A percentile compares a stretch with the other conserved stretches of the same genome.
Conservation (phyloP, 2,329 filamentous ascomycete species). For the Gyromitra esculenta region DNA sequence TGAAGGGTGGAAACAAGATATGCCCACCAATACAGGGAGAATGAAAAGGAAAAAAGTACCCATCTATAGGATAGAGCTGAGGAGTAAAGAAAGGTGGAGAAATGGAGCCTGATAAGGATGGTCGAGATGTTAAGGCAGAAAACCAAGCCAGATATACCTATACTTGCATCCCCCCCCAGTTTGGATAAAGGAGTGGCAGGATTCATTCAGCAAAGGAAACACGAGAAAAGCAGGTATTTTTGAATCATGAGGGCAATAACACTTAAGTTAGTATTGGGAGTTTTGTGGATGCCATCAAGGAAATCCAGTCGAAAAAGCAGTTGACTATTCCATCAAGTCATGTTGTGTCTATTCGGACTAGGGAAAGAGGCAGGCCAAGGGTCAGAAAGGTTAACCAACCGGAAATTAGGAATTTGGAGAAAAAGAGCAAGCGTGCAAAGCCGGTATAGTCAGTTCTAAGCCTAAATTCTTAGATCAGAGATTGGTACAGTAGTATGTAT, state of each 20-base stretch:
- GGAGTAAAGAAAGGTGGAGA: background rate
- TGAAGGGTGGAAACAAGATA: background rate
- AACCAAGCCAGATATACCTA: background rate
- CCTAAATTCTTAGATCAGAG: too few species aligned
- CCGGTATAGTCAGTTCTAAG: background rate
- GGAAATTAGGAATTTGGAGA: background rate
- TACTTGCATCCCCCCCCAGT: too few species aligned
- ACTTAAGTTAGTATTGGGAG: background rate
- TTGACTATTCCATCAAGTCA: background rate
- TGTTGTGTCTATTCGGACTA: background rate
- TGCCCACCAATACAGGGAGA: background rate
- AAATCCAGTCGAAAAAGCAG: background rate
- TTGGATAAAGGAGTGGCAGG: too few species aligned
- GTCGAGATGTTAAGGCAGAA: background rate
- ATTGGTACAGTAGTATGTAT: too few species aligned
- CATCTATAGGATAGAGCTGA: constrained; percentile 2
- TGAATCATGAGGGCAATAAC: background rate
- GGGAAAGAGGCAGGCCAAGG: background rate
- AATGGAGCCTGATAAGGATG: background rate
- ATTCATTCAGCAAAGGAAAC: too few species aligned
- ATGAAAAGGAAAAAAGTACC: background rate
- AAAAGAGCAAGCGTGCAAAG: background rate
- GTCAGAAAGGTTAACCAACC: background rate
- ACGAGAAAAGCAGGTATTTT: background rate
- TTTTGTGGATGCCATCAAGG: background rate